Conservation (phyloP, 2,329 filamentous ascomycete genomes). For the Trichophyton simii region DNA sequence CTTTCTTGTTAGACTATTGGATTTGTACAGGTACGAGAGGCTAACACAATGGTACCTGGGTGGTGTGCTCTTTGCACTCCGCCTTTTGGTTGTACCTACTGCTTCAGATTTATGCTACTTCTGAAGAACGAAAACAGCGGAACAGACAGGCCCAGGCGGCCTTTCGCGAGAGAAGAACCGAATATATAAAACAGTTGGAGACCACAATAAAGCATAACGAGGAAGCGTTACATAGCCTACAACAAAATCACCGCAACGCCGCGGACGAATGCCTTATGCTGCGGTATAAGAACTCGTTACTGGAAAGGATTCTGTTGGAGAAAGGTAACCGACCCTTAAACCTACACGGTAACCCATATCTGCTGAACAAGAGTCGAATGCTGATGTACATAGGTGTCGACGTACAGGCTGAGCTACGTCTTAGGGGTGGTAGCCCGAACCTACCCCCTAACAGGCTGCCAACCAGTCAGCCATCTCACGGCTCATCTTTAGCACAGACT, state of each 20-base stretch:
- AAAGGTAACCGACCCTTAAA: conserved; percentile 52
- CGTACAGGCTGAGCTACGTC: conserved; percentile 86
- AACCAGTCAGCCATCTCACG: conserved; percentile 64
- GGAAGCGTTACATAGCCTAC: conserved; percentile 79
- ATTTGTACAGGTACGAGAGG: neutral
- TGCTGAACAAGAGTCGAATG: neutral
- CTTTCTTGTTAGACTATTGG: conserved; percentile 7
- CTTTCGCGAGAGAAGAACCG: conserved; percentile 88
- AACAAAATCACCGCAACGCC: conserved; percentile 85
- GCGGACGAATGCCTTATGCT: conserved; percentile 97
- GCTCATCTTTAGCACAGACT: conserved; percentile 48
- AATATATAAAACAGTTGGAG: conserved; percentile 99
- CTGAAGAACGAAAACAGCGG: conserved; percentile 93
- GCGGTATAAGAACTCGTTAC: conserved; percentile 91
- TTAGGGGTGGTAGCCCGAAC: conserved; percentile 80
- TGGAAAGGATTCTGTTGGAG: conserved; percentile 89
- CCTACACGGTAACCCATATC: neutral
- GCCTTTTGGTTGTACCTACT: neutral
- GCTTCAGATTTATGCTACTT: conserved; percentile 90
- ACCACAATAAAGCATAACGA: conserved; percentile 96
- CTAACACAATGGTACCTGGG: neutral
- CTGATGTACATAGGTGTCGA: conserved; percentile 58
- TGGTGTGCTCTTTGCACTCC: neutral
- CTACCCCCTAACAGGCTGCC: conserved; percentile 54
- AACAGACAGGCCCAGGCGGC: conserved; percentile 96